These are phyloP conservation scores for Backusella liffmaniae DNA, from an alignment of 192 early-diverging fungal species.

Conservation along the genomic window DNA sequence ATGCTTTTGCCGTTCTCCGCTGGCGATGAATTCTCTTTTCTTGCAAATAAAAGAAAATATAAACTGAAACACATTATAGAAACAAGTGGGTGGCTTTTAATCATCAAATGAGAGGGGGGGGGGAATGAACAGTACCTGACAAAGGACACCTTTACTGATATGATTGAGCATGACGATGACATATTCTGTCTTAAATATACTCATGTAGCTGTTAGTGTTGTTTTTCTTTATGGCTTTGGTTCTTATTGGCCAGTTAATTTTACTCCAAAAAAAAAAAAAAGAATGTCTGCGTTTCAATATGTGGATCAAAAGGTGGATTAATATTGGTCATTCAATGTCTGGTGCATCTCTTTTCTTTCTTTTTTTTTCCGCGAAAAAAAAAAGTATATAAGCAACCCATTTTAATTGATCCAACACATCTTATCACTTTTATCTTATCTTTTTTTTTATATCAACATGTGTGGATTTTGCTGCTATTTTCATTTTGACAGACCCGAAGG, in stretches of 20 bases:
- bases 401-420: not conserved
- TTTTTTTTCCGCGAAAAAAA: not conserved
- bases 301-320: too few relatives aligned
- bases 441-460: slow-evolving; percentile 2
- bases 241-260: too few relatives aligned
- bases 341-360: not conserved
- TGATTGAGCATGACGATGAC: too few relatives aligned
- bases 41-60: not conserved
- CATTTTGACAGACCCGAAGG: not conserved
- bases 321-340: not conserved
- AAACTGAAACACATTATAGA: not conserved
- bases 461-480: slow-evolving; percentile 19
- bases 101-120: not conserved
- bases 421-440: not conserved
- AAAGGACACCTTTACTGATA: not conserved
- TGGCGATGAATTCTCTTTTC: not conserved
- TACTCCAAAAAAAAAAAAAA: not conserved
- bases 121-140: not conserved
- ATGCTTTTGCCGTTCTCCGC: not conserved
- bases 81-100: not conserved
- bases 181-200: too few relatives aligned
- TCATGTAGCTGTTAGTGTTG: too few relatives aligned
- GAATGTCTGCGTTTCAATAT: too few relatives aligned
- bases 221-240: too few relatives aligned
- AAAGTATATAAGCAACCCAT: not conserved